These are phyloP conservation scores for Ascochyta pisi DNA, from an alignment of 2,329 filamentous ascomycete species.

Conservation along the genomic window DNA sequence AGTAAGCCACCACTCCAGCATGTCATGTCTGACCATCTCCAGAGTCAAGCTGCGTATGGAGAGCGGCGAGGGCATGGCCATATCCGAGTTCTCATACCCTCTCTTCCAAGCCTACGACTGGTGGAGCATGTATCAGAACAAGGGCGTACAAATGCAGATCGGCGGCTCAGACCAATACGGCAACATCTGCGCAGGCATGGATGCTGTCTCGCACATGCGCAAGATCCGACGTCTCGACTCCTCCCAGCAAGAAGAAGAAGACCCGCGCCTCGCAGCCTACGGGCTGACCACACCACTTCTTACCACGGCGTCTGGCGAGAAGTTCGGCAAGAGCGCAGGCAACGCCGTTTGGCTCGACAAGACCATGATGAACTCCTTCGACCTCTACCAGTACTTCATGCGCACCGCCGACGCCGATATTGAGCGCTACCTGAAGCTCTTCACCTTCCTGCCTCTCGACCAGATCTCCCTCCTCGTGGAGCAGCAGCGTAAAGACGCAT, in stretches of 20 bases:
- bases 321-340: conserved; percentile 93
- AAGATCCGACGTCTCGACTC: conserved; percentile 29
- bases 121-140: conserved; percentile 80
- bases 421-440: conserved; percentile 81
- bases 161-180: conserved; percentile 96
- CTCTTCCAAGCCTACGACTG: conserved; percentile 96
- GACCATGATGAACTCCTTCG: conserved; percentile 79
- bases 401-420: conserved; percentile 82
- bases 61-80: conserved; percentile 91
- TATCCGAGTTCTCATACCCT: conserved; percentile 92
- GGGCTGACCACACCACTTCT: conserved; percentile 92
- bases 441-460: conserved; percentile 82
- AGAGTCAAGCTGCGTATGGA: conserved; percentile 82
- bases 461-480: conserved; percentile 73
- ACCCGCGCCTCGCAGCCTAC: conserved; percentile 63
- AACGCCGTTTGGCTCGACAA: conserved; percentile 93
- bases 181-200: conserved; percentile 90
- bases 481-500: conserved; percentile 70
- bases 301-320: conserved; percentile 82
- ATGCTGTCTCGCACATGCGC: conserved; percentile 80
- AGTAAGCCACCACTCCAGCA: conserved; percentile 48
- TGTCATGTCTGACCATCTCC: conserved; percentile 22
- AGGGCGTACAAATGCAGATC: conserved; percentile 81
- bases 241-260: conserved; percentile 30
- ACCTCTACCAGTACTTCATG: conserved; percentile 90